Percentiles rank a stretch among this genome's conserved stretches.
Evolutionary conservation across 176 grass and related monocot species (phyloP).

Genomic region (bread wheat (Triticum aestivum)): IWGSC_CS_RefSeq_v2.1 NC_057794.1:428381841-428382340

Average conservation of each 20-base stretch:
- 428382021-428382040: constrained; percentile 58
- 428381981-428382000: constrained; percentile 49
- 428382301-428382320: constrained; percentile 32
- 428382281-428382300: constrained; percentile 13
- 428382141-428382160: constrained; percentile 87
- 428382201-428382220: not conserved
- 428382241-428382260: constrained; percentile 18
- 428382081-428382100: constrained; percentile 74
- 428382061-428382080: constrained; percentile 58
- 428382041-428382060: constrained; percentile 66
- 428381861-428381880: not conserved
- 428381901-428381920: constrained; percentile 88
- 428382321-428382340: not conserved
- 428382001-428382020: constrained; percentile 54
- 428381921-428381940: constrained; percentile 94
- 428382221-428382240: not conserved
- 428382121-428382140: constrained; percentile 73
- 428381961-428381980: constrained; percentile 66
- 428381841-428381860: not conserved
- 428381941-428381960: constrained; percentile 77
- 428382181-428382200: constrained; percentile 10
- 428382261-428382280: constrained; percentile 21
- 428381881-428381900: constrained; percentile 80
- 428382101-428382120: constrained; percentile 87
- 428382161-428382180: constrained; percentile 58